Conservation (phyloP, 176 grass and related monocot genomes). For the Saccharum officinarum region DNA sequence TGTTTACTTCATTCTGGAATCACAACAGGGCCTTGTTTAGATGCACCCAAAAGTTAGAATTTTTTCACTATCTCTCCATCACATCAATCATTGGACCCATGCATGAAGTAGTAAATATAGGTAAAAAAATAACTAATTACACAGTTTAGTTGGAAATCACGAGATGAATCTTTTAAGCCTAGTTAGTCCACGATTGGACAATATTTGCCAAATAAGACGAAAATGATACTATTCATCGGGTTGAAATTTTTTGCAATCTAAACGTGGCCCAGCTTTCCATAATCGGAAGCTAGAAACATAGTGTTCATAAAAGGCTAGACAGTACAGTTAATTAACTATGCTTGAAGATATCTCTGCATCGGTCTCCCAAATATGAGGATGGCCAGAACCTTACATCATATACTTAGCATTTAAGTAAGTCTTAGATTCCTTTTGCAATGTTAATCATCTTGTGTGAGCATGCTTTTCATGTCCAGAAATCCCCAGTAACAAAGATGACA, state of each 20-base stretch:
- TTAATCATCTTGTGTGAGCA: not conserved
- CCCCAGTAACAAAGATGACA: not conserved
- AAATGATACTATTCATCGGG: too few species aligned
- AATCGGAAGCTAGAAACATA: not conserved
- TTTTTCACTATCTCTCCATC: too few species aligned
- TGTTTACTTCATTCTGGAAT: not conserved
- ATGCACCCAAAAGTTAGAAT: too few species aligned
- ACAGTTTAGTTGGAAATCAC: too few species aligned
- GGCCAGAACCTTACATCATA: not conserved
- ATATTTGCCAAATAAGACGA: too few species aligned
- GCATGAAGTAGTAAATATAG: too few species aligned
- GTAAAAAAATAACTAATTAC: too few species aligned
- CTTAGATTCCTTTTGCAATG: not conserved
- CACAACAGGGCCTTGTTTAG: too few species aligned
- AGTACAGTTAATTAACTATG: not conserved
- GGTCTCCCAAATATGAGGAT: not conserved
- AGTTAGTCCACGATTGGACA: too few species aligned
- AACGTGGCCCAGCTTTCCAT: not conserved
- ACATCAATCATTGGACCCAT: too few species aligned
- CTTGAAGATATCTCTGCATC: not conserved
- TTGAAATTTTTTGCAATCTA: too few species aligned
- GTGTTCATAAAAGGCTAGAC: not conserved
- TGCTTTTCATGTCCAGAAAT: not conserved
- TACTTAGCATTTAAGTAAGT: not conserved
- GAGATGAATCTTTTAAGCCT: too few species aligned